Base-by-base conservation (phyloP, 179 eudicot species). In the Gypsophila paniculata region DNA sequence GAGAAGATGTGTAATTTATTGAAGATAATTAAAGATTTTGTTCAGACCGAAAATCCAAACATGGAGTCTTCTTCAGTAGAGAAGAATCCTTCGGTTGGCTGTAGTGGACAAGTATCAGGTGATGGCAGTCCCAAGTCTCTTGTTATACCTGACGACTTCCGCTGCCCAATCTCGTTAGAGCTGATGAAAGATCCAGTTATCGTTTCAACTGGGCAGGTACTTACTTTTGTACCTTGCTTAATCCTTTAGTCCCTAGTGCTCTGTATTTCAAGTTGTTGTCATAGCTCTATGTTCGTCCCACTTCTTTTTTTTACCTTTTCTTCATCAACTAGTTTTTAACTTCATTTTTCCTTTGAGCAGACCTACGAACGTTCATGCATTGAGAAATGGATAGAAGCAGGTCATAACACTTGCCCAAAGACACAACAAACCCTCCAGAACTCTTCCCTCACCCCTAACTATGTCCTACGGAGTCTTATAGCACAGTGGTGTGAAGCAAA, bases 191-290 rank as follows among this genome's bases (percentile, higher is more conserved):
- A 92, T 87, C 98, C 98, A 15, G 98, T 92, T 74, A 92, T 92
- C 79, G 98, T 92, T 75, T 93, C 98, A 65, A 91, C 96, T 32
- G 98, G 98, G 63, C 98, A 93, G 96, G 98, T 93, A 87, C 9
- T 9, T 42, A 6, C 11, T 42, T 42, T 42, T 9, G 46, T 42
- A 42, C 46, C 46, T 42, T 42, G 11, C 46, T 6, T 1, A 2
- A 6, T 29, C 34, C 34, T 29, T 29, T 29, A 29, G 8, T 53
- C 34, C 48, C 8, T 7, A 32, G 8, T 8, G 18, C 21, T 12
- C 15, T 5, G 15, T 29, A 10, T 29, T 39, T 4, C 29, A 61
- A 32, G 34, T 6, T 72, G 36, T 7, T 29, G 68, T 38, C 9
- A 21, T 26, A 17, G 21, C 12, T 8, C 17, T 42, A 12, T 69